Base-by-base conservation (phyloP, 768 basidiomycete species). In the Termitomyces sp. region DNA sequence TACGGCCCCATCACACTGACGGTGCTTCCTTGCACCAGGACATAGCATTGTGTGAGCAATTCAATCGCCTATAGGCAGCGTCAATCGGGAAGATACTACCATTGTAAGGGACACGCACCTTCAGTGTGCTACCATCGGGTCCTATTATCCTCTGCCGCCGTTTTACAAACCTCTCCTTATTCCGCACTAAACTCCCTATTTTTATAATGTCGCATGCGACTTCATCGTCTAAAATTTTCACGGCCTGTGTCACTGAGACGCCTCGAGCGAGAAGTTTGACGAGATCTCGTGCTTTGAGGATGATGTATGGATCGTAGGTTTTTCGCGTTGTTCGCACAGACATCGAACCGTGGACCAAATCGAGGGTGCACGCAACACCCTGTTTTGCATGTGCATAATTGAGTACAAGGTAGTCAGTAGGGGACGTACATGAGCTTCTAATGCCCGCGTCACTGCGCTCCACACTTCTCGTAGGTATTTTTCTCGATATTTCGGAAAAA, bases 401-500 rank as follows among this genome's bases (percentile, higher is more conserved):
- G 41, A 34, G 35, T 14, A 54, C 23, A 61, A 38, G 21, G 23
- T 37, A 44, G 19, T 59, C 11, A 14, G 41, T 17, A 32, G 31
- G 37, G 27, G 17, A 58, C 78, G 46, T 65, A 93, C 94, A 72
- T 94, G 86, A 16, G 83, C 61, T 42, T 98, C 95, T 47, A 99
- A 72, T 11, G 91, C 84, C 57, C 82, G 81, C 0, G 95, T 96
- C 11, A 96, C 91, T 2, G 87, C 88, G 62, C 89, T 86, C 97
- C 97, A 99, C 49, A 90, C 87, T 71, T 98, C 94, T 43, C 94
- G 83, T 48, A 99, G 75, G 67, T 98, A 98, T 67, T 90, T 94
- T 82, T 99, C 97, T 63, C 97, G 84, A 69, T 98, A 98, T 73
- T 97, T 98, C 12, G 97, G 97, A 73, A 99, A 99, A 10, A 99